Conservation (phyloP, 169 alveolate genomes). For the Amoebophrya sp. region DNA sequence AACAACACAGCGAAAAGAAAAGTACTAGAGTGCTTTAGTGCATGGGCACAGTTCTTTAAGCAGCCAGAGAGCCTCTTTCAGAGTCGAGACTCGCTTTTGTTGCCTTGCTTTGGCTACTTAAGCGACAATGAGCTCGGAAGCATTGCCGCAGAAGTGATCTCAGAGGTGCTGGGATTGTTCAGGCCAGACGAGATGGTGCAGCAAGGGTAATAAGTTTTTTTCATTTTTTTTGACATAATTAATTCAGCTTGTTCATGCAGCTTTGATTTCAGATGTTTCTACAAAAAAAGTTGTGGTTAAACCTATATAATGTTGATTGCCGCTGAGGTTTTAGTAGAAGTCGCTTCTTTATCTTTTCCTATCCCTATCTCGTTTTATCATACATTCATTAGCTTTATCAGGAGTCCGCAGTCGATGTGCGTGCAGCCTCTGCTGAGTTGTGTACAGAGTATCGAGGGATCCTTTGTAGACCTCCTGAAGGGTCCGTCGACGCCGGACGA, state of each 20-base stretch:
- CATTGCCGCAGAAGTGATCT: background rate
- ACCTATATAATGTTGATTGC: too few species aligned
- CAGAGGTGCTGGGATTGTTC: background rate
- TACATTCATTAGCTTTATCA: too few species aligned
- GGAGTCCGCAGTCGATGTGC: background rate
- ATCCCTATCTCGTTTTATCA: too few species aligned
- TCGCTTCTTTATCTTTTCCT: too few species aligned
- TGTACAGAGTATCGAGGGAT: background rate
- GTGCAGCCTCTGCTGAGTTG: background rate
- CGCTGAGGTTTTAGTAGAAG: too few species aligned
- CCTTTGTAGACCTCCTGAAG: too few species aligned
- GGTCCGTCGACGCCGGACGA: too few species aligned
- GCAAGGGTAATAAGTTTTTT: too few species aligned
- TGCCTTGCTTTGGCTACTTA: background rate
- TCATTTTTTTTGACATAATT: too few species aligned
- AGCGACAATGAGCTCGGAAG: background rate
- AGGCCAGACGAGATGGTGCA: background rate
- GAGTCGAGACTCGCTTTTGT: background rate
- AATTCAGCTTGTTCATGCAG: too few species aligned
- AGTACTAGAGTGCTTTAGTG: background rate
- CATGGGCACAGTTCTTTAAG: background rate
- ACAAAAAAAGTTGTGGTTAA: too few species aligned
- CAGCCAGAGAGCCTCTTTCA: background rate
- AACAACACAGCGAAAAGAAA: background rate
- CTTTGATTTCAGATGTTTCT: too few species aligned